phyloP scores from a whole-genome alignment of 495 filamentous ascomycete genomes.

The Amorphotheca resinae region DNA sequence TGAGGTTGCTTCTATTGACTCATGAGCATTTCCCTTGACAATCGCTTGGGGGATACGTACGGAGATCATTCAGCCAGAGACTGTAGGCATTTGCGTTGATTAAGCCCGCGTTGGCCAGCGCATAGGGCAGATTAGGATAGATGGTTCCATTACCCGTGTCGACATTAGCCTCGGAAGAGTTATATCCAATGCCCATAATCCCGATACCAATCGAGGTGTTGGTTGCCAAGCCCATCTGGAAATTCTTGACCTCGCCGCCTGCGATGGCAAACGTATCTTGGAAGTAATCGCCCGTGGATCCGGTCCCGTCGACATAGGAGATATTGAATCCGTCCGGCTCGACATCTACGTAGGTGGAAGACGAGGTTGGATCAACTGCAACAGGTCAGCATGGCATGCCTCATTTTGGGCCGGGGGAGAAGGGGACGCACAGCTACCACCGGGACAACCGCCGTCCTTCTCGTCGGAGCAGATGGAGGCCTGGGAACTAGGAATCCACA shows the following conservation, averaged over 20 bases:
- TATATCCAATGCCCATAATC: constrained; percentile 81
- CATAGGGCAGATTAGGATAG: constrained; percentile 69
- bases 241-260: constrained; percentile 44
- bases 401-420: no score
- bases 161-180: constrained; percentile 64
- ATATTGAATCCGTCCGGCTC: constrained; percentile 65
- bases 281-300: constrained; percentile 68
- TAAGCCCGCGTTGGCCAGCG: constrained; percentile 58
- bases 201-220: constrained; percentile 59
- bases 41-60: constrained; percentile 18
- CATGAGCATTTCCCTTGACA: neutral
- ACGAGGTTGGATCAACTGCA: constrained; percentile 46
- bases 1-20: constrained; percentile 35
- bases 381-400: neutral
- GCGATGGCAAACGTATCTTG: constrained; percentile 67
- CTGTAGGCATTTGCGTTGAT: constrained; percentile 82
- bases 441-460: constrained; percentile 25
- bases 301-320: constrained; percentile 72
- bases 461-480: constrained; percentile 42
- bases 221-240: constrained; percentile 80
- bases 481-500: constrained; percentile 62
- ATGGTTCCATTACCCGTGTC: constrained; percentile 25
- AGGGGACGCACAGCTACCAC: constrained; percentile 36
- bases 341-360: constrained; percentile 56
- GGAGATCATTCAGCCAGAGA: constrained; percentile 74